Evolutionary conservation across 352 stramenopile species (phyloP), one percentile per base, ranked within the genome.

Genomic region (Globisporangium sylvaticum): DNA sequence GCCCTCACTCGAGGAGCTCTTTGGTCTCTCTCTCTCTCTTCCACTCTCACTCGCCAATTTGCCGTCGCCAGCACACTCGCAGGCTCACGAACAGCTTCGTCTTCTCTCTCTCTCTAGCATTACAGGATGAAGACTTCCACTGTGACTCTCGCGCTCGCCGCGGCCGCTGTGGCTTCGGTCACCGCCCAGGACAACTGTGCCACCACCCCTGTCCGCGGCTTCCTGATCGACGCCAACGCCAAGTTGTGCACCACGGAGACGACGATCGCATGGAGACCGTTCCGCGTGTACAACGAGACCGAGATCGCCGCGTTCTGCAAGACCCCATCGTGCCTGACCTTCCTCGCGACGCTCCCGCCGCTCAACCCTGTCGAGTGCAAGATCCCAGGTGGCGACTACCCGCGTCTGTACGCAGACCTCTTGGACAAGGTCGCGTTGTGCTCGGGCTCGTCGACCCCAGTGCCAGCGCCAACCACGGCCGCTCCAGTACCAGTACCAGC

Each of bases 221-320:
- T 48, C 5, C 39, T 48, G 1, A 48, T 48, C 1, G 57, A 62
- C 34, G 3, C 34, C n/a, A 62, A 52, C 32, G 32, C 57, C n/a
- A 62, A 53, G 18, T 0, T 8, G 4, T 48, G 39, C 15, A 18
- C 57, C n/a, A 27, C 39, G 0, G n/a, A 39, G 37, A 63, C 57
- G 5, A 25, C 18, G 32, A 53, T 54, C 37, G 37, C 44, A 0
- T 63, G 57, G 57, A 34, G 14, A 6, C 57, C 57, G 10, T 63
- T 63, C 57, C 57, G 57, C 8, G 34, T 24, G 22, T 63, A 63
- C 37, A 52, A 48, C 32, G 57, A 50, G 32, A 32, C 57, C 22
- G 57, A 63, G 57, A 63, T 63, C 37, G 22, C 57, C 7, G 57
- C 57, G 32, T 63, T n/a, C 32, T 63, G 57, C 34, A 15, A 12